These are phyloP conservation scores for Rubia peregrina DNA, from an alignment of 305 asterid species.

Conservation along the genomic window DNA sequence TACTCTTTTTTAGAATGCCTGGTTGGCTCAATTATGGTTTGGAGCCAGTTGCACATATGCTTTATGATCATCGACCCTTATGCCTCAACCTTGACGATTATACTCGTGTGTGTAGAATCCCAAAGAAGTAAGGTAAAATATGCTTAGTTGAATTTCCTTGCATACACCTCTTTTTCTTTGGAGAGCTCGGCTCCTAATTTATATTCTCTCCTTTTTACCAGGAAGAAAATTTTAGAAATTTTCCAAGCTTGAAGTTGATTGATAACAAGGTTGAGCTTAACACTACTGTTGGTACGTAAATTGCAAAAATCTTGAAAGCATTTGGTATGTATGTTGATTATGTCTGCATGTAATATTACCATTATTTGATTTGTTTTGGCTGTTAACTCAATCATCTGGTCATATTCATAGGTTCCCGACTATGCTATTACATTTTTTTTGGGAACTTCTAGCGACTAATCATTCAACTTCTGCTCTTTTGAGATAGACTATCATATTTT, in stretches of 20 bases:
- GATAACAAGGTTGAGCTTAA: background rate
- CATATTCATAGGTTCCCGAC: conserved; percentile 39
- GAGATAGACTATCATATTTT: too few relatives aligned
- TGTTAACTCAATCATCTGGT: background rate
- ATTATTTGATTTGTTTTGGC: too few relatives aligned
- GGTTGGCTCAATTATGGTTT: conserved; percentile 22
- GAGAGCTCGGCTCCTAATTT: too few relatives aligned
- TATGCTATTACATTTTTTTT: conserved; percentile 56
- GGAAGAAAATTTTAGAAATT: conserved; percentile 6
- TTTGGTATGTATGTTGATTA: conserved; percentile 38
- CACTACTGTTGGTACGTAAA: background rate
- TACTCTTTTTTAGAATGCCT: conserved; percentile 33
- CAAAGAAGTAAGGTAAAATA: conserved; percentile 37
- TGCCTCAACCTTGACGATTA: conserved; percentile 47
- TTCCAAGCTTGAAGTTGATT: background rate
- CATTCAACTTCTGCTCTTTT: background rate
- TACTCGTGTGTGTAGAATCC: conserved; percentile 53
- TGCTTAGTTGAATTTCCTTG: background rate
- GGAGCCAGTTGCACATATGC: conserved; percentile 15
- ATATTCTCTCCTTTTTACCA: too few relatives aligned
- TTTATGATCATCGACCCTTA: conserved; percentile 60
- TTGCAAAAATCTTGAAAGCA: conserved; percentile 61
- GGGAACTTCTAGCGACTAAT: conserved; percentile 33
- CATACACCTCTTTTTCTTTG: too few relatives aligned
- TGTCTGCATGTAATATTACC: background rate